phyloP scores from a whole-genome alignment of 2,329 filamentous ascomycete genomes.

The Pestalotiopsis sp. region DNA sequence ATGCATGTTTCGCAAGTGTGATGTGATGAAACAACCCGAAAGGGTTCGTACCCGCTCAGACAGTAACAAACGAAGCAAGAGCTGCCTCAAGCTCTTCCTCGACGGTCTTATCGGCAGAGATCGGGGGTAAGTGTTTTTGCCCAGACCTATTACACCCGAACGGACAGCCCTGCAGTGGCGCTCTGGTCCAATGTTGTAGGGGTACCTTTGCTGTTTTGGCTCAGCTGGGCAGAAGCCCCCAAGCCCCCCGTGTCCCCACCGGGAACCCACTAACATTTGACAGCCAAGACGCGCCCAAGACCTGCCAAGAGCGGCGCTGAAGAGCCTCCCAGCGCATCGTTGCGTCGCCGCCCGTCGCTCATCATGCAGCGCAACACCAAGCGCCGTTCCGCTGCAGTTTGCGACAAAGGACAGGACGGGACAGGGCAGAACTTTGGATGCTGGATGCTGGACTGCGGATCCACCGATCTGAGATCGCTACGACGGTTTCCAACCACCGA shows the following conservation, averaged over 20 bases:
- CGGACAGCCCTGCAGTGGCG: background rate
- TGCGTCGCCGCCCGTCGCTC: background rate
- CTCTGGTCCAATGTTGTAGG: background rate
- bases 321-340: constrained; percentile 6
- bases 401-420: background rate
- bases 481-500: background rate
- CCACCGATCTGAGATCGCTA: background rate
- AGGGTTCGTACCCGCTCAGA: background rate
- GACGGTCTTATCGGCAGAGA: background rate
- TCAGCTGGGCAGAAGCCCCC: background rate
- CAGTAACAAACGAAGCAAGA: background rate
- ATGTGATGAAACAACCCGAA: background rate
- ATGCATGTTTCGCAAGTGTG: background rate
- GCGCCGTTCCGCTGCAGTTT: background rate
- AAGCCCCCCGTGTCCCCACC: background rate
- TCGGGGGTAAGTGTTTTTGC: background rate
- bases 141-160: background rate
- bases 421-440: too few species aligned
- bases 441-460: too few species aligned
- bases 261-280: constrained; percentile 8
- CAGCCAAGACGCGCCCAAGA: constrained; percentile 9
- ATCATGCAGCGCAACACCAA: too few species aligned
- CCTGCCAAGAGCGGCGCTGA: constrained; percentile 9
- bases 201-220: background rate
- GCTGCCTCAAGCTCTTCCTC: background rate